Evolutionary conservation across 495 filamentous ascomycete genomes (phyloP).

Genomic region (Tetracladium setigerum): DNA sequence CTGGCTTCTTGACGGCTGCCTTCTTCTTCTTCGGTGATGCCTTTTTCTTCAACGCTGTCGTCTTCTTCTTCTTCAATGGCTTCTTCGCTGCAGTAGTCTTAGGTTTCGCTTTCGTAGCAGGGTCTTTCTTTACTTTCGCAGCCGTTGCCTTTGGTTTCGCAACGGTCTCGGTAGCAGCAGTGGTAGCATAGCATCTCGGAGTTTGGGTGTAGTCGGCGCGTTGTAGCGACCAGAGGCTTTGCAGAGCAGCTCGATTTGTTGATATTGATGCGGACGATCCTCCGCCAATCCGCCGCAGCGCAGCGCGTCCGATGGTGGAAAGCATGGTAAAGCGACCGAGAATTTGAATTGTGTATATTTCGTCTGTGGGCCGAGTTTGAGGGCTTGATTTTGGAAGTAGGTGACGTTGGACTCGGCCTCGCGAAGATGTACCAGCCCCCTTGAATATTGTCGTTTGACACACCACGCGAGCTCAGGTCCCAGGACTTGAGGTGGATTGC

Average conservation of each 20-base stretch:
- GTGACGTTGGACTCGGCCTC: too few species aligned
- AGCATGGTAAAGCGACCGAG: conserved; percentile 22
- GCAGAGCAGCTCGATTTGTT: conserved; percentile 15
- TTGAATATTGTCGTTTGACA: too few species aligned
- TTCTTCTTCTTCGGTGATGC: conserved; percentile 5
- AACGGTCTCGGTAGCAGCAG: conserved; percentile 1
- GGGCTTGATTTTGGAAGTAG: too few species aligned
- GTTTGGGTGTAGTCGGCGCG: background rate
- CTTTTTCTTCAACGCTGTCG: conserved; percentile 7
- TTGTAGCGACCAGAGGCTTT: conserved; percentile 9
- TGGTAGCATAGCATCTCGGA: conserved; percentile 14
- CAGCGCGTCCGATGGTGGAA: conserved; percentile 27
- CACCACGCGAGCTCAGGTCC: too few species aligned
- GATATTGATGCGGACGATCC: conserved; percentile 2
- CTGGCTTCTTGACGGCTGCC: background rate
- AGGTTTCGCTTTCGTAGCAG: background rate
- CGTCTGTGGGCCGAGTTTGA: too few species aligned
- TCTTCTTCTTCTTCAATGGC: conserved; percentile 13
- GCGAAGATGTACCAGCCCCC: too few species aligned
- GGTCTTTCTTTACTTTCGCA: background rate
- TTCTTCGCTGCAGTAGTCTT: conserved; percentile 8
- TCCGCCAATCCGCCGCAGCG: conserved; percentile 23
- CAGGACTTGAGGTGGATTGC: too few species aligned
- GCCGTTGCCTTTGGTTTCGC: conserved; percentile 1
- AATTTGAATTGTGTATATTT: too few species aligned